Evolutionary conservation across 2,329 filamentous ascomycete species (phyloP).

Genomic region (Eurotiales sp.): DNA sequence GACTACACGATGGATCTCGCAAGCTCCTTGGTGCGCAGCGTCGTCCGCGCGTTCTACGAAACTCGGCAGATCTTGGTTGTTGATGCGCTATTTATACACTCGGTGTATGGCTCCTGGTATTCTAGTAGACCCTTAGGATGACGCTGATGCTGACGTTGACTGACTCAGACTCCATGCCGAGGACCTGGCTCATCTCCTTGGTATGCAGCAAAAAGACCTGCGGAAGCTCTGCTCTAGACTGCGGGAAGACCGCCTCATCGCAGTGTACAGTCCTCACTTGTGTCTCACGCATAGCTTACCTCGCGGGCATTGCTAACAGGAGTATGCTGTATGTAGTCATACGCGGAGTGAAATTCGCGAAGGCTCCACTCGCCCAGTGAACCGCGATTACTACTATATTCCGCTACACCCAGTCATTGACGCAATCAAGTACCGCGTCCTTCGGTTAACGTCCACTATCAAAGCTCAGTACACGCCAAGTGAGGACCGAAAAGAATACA

Average conservation of each 20-base stretch:
- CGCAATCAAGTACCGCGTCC: conserved; percentile 91
- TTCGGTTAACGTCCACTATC: conserved; percentile 81
- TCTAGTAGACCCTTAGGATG: background rate
- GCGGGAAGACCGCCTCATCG: conserved; percentile 79
- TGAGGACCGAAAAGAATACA: conserved; percentile 86
- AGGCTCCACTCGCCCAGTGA: conserved; percentile 75
- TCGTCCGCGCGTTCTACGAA: conserved; percentile 80
- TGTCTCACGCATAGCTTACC: conserved; percentile 8
- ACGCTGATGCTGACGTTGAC: conserved; percentile 6
- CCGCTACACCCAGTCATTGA: conserved; percentile 93
- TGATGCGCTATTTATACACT: conserved; percentile 73
- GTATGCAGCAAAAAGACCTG: conserved; percentile 86
- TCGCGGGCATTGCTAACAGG: conserved; percentile 5
- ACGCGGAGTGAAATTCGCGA: conserved; percentile 74
- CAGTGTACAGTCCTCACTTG: conserved; percentile 57
- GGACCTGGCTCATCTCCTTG: conserved; percentile 81
- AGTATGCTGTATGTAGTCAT: conserved; percentile 46
- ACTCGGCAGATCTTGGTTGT: conserved; percentile 78
- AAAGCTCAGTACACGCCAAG: conserved; percentile 77
- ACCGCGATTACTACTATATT: conserved; percentile 94
- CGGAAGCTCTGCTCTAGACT: conserved; percentile 84
- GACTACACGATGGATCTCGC: conserved; percentile 56
- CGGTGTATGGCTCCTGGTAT: conserved; percentile 51
- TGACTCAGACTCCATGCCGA: conserved; percentile 72
- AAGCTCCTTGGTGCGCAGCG: conserved; percentile 78